Conservation (phyloP, 75 land plant species). For the Gnetum montanum region DNA sequence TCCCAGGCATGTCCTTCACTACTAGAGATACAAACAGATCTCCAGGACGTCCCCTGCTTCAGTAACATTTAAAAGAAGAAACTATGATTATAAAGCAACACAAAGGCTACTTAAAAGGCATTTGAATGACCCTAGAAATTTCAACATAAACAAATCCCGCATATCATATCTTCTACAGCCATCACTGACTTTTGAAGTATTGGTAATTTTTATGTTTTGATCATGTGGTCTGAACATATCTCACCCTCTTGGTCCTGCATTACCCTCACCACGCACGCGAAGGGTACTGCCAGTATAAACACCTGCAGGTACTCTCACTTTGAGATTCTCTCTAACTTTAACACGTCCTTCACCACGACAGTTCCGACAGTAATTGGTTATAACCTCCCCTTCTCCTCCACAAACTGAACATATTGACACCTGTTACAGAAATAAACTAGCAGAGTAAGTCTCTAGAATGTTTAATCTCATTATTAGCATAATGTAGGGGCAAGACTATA, state of each 20-base stretch:
- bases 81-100: too few relatives aligned
- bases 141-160: too few relatives aligned
- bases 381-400: conserved; percentile 88
- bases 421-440: conserved; percentile 25
- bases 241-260: conserved; percentile 93
- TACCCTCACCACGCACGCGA: conserved; percentile 92
- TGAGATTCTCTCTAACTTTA: conserved; percentile 65
- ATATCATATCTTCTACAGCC: too few relatives aligned
- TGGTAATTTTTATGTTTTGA: too few relatives aligned
- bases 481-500: too few relatives aligned
- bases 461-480: too few relatives aligned
- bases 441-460: too few relatives aligned
- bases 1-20: conserved; percentile 75
- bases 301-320: conserved; percentile 88
- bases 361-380: conserved; percentile 76
- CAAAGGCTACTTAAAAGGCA: too few relatives aligned
- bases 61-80: conserved; percentile 4
- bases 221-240: too few relatives aligned
- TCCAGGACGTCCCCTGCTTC: conserved; percentile 81
- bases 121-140: too few relatives aligned
- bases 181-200: too few relatives aligned
- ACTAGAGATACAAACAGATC: conserved; percentile 90
- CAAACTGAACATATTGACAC: conserved; percentile 85
- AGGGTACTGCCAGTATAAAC: conserved; percentile 91
- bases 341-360: conserved; percentile 88